Evolutionary conservation across 2,329 filamentous ascomycete genomes (phyloP).

Genomic region (Pseudogymnoascus destructans): DNA sequence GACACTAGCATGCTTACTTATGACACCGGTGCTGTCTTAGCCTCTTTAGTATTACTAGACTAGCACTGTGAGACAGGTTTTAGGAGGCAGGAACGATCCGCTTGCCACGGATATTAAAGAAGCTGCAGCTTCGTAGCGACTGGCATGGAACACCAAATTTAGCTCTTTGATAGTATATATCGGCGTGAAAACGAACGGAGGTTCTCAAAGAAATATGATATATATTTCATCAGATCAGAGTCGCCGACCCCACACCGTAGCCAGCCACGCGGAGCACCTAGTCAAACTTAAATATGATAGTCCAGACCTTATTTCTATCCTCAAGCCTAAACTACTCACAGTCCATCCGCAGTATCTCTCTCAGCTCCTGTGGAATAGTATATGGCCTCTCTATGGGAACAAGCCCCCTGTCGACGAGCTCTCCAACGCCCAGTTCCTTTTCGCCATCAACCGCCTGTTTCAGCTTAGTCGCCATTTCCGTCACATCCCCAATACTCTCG

Average conservation of each 20-base stretch:
- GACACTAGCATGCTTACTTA: too few relatives aligned
- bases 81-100: neutral
- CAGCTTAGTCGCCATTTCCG: slow-evolving; percentile 36
- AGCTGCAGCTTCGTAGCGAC: neutral
- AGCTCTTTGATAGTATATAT: neutral
- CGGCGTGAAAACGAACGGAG: neutral
- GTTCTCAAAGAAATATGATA: neutral
- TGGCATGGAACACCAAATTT: neutral
- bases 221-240: neutral
- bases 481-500: slow-evolving; percentile 44
- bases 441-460: slow-evolving; percentile 31
- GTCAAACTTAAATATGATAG: neutral
- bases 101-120: neutral
- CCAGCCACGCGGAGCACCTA: neutral
- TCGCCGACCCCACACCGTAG: neutral
- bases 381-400: slow-evolving; percentile 35
- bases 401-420: slow-evolving; percentile 29
- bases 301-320: neutral
- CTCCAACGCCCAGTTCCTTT: slow-evolving; percentile 24
- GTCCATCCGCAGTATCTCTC: slow-evolving; percentile 26
- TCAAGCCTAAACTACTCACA: neutral
- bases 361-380: slow-evolving; percentile 29
- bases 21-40: neutral
- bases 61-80: neutral
- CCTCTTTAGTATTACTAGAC: neutral